Conservation (phyloP, 192 early-diverging fungal species). For the Coemansia sp. region DNA sequence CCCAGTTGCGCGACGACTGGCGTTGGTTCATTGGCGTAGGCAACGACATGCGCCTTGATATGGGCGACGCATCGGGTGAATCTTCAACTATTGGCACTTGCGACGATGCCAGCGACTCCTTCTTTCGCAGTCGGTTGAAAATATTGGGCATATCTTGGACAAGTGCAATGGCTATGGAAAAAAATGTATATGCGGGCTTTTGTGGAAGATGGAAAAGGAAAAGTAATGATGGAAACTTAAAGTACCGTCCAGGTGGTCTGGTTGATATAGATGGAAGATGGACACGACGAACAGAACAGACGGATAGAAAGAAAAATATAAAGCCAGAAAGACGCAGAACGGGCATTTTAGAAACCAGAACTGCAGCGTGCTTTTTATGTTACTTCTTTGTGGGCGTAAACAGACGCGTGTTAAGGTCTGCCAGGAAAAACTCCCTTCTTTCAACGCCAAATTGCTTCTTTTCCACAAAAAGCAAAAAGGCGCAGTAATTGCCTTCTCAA, state of each 20-base stretch:
- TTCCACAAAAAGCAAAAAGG: slow-evolving; percentile 1
- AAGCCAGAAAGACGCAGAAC: slow-evolving; percentile 2
- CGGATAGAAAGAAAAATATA: slow-evolving; percentile 1
- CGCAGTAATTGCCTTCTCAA: slow-evolving; percentile 1
- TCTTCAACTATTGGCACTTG: slow-evolving; percentile 3
- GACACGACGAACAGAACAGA: background rate
- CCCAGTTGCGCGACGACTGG: slow-evolving; percentile 41
- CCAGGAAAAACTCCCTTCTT: background rate
- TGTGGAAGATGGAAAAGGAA: background rate
- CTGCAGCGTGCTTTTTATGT: background rate
- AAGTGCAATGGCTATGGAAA: background rate
- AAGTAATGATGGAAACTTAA: background rate
- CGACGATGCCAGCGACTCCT: slow-evolving; percentile 7
- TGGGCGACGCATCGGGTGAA: background rate
- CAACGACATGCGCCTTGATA: background rate
- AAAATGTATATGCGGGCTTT: background rate
- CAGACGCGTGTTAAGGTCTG: background rate
- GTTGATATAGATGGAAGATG: background rate
- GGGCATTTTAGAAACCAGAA: background rate
- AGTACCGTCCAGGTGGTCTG: too few relatives aligned
- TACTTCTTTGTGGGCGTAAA: background rate
- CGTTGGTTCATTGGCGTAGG: slow-evolving; percentile 3
- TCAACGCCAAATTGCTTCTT: background rate
- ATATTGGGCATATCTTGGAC: slow-evolving; percentile 33
- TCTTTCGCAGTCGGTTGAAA: slow-evolving; percentile 31